Percentiles rank a stretch among this genome's conserved stretches.
Conservation (phyloP, 2,329 filamentous ascomycete genomes). For the Diaporthe caulivora region DNA sequence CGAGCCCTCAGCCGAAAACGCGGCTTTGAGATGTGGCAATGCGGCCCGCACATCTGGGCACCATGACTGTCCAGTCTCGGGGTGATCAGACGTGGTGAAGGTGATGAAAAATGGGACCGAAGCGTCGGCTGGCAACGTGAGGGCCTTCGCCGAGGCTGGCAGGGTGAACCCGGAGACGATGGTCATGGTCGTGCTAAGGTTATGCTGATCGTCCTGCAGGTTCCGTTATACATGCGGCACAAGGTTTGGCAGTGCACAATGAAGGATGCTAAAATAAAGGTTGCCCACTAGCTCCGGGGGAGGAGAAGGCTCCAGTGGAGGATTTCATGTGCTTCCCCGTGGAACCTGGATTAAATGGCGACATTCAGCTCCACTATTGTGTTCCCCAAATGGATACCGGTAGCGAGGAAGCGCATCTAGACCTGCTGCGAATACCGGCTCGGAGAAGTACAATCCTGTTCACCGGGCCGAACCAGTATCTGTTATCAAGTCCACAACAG, state of each 20-base stretch:
- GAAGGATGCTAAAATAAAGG: background rate
- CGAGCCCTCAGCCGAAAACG: background rate
- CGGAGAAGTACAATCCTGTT: background rate
- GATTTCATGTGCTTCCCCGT: too few relatives aligned
- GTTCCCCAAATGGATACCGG: background rate
- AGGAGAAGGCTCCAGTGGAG: too few relatives aligned
- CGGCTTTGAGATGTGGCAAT: background rate
- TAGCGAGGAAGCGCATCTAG: too few relatives aligned
- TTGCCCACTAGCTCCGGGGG: too few relatives aligned
- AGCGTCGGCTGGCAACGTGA: background rate
- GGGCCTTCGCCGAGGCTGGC: background rate
- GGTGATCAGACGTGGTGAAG: background rate
- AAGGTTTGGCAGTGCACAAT: background rate
- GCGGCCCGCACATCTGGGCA: slow-evolving; percentile 12
- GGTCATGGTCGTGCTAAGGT: background rate
- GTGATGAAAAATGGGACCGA: slow-evolving; percentile 2
- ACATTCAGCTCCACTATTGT: background rate
- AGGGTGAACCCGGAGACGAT: background rate
- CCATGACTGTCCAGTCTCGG: slow-evolving; percentile 9
- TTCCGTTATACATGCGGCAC: background rate
- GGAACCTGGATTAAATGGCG: background rate
- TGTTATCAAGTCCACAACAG: background rate
- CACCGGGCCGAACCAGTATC: background rate
- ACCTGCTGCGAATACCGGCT: background rate
- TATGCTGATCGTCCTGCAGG: background rate